phyloP scores from a whole-genome alignment of 73 alveolate genomes.

The Urostyla sp. region DNA sequence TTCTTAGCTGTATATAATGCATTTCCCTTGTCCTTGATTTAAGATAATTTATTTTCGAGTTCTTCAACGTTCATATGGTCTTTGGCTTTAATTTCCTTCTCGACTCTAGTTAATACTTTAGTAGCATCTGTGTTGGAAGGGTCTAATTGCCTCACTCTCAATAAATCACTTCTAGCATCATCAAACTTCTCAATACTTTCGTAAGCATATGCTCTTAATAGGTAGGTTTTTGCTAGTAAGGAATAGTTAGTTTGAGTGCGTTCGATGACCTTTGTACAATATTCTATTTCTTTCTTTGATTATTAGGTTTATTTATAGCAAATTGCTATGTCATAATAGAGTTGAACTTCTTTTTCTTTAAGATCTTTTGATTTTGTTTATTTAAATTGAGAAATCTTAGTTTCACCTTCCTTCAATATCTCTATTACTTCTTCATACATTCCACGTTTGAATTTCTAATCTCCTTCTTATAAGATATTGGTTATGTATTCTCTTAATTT shows the following conservation, averaged over 20 bases:
- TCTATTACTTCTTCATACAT: conserved; percentile 73
- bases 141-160: conserved; percentile 17
- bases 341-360: conserved; percentile 51
- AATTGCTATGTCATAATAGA: conserved; percentile 71
- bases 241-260: conserved; percentile 25
- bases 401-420: conserved; percentile 51
- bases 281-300: conserved; percentile 64
- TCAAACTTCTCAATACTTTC: conserved; percentile 54
- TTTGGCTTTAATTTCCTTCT: conserved; percentile 41
- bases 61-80: conserved; percentile 25
- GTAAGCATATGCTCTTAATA: conserved; percentile 65
- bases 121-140: conserved; percentile 61
- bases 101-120: conserved; percentile 52
- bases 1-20: conserved; percentile 4
- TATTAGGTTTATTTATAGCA: conserved; percentile 72
- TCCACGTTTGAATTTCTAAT: conserved; percentile 70
- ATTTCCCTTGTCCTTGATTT: conserved; percentile 46
- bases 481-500: conserved; percentile 11
- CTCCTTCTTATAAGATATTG: conserved; percentile 50
- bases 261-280: conserved; percentile 59
- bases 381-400: conserved; percentile 17
- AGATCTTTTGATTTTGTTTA: conserved; percentile 27
- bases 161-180: conserved; percentile 59
- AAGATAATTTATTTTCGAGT: neutral
- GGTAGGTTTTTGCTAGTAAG: conserved; percentile 58